Evolutionary conservation across 257 asterid genomes (phyloP), one percentile per base, ranked within the genome.

Genomic region (Handroanthus guayacan): DNA sequence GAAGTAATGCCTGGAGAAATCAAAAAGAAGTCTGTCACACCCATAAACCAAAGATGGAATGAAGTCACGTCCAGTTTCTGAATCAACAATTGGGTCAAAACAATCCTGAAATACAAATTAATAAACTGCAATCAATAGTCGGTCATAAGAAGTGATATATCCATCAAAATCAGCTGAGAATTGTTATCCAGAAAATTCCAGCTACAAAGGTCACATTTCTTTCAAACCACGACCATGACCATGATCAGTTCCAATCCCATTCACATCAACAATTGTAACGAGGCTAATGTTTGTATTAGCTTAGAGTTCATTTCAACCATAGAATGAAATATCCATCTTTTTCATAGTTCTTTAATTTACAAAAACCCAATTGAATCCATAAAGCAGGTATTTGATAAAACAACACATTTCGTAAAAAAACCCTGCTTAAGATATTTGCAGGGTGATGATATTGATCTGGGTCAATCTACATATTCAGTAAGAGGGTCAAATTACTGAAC

Each of bases 41-140:
- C 99, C 99, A 76, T 91, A 93, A 84, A 93, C 97, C 95, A 95
- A 86, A 34, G 98, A 91, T 13, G 99, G 97, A 84, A 95, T 95
- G 80, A 95, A 93, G 86, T 95, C 98, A 34, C 96, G 95, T 80
- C 97, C 99, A 72, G 98, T 93, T 82, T 87, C 97, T 52, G 93
- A 80, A 88, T 95, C 99, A 60, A 91, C 91, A 78, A 95, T 95
- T 60, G 99, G 99, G 85, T 86, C 96, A 75, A 95, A 95, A 72
- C 91, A 84, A 78, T 90, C 99, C 99, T 95, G 93, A 25, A 86
- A 82, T 72, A 69, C 65, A 77, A 79, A 60, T 74, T 71, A 81
- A 76, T 67, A 41, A 74, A 79, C 50, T 34, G 38, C 62, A 54
- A 50, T 12, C 44, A 61, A 25, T 25, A 25, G 31, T 25, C 64